A percentile compares a stretch with the other conserved stretches of the same genome.
phyloP scores from a whole-genome alignment of 2,329 filamentous ascomycete genomes.

The Monilinia laxa region DNA sequence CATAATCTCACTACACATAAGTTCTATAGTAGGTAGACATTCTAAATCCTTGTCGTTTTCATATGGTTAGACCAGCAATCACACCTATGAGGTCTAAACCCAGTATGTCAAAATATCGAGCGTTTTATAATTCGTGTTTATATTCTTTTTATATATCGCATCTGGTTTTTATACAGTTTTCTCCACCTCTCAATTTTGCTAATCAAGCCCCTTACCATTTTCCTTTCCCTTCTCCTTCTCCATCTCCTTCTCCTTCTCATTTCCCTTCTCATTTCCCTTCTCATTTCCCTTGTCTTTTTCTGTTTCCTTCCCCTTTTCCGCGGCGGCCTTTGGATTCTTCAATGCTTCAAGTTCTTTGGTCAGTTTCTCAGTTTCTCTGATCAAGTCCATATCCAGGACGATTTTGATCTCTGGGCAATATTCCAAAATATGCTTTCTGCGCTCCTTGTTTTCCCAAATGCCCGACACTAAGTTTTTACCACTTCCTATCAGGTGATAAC shows the following conservation, averaged over 20 bases:
- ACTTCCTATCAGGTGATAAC: slow-evolving; percentile 53
- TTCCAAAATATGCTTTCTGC: slow-evolving; percentile 50
- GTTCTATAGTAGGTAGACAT: too few species aligned
- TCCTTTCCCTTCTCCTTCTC: neutral
- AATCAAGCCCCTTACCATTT: too few species aligned
- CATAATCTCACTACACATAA: too few species aligned
- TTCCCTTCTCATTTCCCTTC: neutral
- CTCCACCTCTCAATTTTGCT: too few species aligned
- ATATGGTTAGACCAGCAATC: too few species aligned
- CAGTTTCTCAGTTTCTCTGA: slow-evolving; percentile 10
- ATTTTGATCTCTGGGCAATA: slow-evolving; percentile 59
- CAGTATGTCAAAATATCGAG: too few species aligned
- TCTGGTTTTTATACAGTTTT: too few species aligned
- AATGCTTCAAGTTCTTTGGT: slow-evolving; percentile 10
- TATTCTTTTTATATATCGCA: too few species aligned
- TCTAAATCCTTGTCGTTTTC: too few species aligned
- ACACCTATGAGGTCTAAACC: too few species aligned
- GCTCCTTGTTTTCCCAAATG: slow-evolving; percentile 49
- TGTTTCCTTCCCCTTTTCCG: neutral
- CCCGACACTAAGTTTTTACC: slow-evolving; percentile 46
- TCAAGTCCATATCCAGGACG: slow-evolving; percentile 50
- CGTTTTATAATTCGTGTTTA: too few species aligned
- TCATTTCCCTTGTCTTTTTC: neutral
- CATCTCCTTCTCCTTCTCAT: neutral
- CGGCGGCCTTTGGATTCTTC: neutral